These are phyloP conservation scores for Ophiostoma fasciatum DNA, from an alignment of 2,329 filamentous ascomycete species.

Conservation along the genomic window DNA sequence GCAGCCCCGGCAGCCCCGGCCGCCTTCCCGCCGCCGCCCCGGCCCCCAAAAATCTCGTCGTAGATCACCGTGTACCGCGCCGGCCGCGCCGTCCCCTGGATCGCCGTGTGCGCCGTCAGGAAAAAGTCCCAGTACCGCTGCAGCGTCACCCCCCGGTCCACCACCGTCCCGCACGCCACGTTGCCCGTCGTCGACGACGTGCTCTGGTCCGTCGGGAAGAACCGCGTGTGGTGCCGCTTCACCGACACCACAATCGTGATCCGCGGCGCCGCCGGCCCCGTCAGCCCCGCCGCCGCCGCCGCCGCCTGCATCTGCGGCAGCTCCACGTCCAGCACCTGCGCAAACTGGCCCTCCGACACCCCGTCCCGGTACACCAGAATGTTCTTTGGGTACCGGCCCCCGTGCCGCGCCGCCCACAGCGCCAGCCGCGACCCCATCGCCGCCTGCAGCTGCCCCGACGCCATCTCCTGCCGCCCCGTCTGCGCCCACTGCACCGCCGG, in stretches of 20 bases:
- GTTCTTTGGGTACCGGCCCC: conserved; percentile 43
- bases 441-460: conserved; percentile 38
- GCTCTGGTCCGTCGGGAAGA: conserved; percentile 57
- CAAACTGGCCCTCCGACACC: conserved; percentile 76
- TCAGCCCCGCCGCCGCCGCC: conserved; percentile 38
- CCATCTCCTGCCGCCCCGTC: conserved; percentile 52
- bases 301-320: conserved; percentile 51
- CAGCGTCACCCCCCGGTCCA: conserved; percentile 71
- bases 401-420: conserved; percentile 45
- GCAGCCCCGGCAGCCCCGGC: conserved; percentile 28
- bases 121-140: conserved; percentile 72
- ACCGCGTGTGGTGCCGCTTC: conserved; percentile 79
- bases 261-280: conserved; percentile 27
- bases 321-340: conserved; percentile 51
- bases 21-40: conserved; percentile 11
- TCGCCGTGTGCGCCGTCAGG: conserved; percentile 61
- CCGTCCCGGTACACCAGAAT: conserved; percentile 81
- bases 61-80: conserved; percentile 70
- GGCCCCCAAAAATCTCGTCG: conserved; percentile 48
- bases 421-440: conserved; percentile 50
- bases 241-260: conserved; percentile 67
- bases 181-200: too few species aligned
- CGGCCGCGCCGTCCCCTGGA: conserved; percentile 51
- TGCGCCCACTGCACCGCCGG: conserved; percentile 61
- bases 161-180: conserved; percentile 59